Percentiles rank a stretch among this genome's conserved stretches.
Evolutionary conservation across 805 yeast species (phyloP).

Genomic region (Cyberlindnera xylosilytica): DNA sequence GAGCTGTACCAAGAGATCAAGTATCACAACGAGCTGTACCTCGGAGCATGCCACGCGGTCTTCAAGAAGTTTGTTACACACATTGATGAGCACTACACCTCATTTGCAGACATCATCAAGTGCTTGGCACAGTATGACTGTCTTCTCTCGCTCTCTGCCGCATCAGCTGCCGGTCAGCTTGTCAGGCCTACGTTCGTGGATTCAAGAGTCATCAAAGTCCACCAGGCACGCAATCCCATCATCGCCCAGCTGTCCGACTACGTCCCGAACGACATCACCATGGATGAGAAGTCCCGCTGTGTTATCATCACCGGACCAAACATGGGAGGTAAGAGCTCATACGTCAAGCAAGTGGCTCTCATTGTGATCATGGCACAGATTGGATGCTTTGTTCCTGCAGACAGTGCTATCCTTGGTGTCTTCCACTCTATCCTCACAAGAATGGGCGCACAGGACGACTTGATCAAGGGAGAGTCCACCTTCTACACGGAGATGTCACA

Average conservation of each 20-base stretch:
- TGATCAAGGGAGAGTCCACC: slow-evolving; percentile 92
- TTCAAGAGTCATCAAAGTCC: slow-evolving; percentile 45
- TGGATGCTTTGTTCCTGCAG: slow-evolving; percentile 86
- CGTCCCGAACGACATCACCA: slow-evolving; percentile 83
- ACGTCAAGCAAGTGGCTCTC: slow-evolving; percentile 84
- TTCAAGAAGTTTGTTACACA: slow-evolving; percentile 45
- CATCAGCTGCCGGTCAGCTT: slow-evolving; percentile 58
- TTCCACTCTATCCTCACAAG: slow-evolving; percentile 91
- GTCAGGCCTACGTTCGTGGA: slow-evolving; percentile 62
- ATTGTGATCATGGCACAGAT: slow-evolving; percentile 82
- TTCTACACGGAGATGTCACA: slow-evolving; percentile 96
- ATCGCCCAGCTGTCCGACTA: slow-evolving; percentile 57
- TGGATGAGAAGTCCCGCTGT: slow-evolving; percentile 56
- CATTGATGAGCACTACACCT: slow-evolving; percentile 42
- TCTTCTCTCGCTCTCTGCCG: slow-evolving; percentile 61
- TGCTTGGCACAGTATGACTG: slow-evolving; percentile 68
- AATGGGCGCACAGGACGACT: slow-evolving; percentile 98
- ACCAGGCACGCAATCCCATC: slow-evolving; percentile 79
- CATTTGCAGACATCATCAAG: slow-evolving; percentile 48
- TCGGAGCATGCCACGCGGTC: slow-evolving; percentile 30
- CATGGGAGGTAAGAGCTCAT: slow-evolving; percentile 96
- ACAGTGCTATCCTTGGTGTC: slow-evolving; percentile 70
- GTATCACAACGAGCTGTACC: slow-evolving; percentile 53
- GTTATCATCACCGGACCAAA: slow-evolving; percentile 91
- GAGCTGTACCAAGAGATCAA: slow-evolving; percentile 52